Percentiles rank a stretch among this genome's conserved stretches.
Evolutionary conservation across 192 early-diverging fungal species (phyloP).

Genomic region (Gamsiella multidivaricata): DNA sequence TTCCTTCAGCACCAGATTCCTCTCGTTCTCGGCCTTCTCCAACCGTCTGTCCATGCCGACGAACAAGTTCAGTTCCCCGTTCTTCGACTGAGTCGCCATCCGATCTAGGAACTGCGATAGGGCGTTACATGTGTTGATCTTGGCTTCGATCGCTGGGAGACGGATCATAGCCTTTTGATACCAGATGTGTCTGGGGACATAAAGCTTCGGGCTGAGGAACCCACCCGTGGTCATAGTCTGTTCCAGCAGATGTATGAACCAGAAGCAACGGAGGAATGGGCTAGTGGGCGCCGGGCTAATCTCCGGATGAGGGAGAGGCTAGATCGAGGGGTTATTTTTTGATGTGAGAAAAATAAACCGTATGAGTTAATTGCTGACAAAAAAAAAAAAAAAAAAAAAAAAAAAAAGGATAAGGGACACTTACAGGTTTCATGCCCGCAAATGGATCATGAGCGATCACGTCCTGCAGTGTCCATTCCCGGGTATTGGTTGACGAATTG

Average conservation of each 20-base stretch:
- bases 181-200: constrained; percentile 52
- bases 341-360: not conserved
- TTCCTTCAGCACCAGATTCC: constrained; percentile 17
- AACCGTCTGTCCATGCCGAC: constrained; percentile 9
- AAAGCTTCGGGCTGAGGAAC: constrained; percentile 49
- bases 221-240: constrained; percentile 58
- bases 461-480: constrained; percentile 14
- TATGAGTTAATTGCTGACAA: not conserved
- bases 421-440: constrained; percentile 17
- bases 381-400: not conserved
- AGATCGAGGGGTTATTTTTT: not conserved
- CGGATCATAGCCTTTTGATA: constrained; percentile 39
- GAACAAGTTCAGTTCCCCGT: constrained; percentile 19
- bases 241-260: constrained; percentile 54
- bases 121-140: constrained; percentile 42
- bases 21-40: constrained; percentile 28
- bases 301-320: not conserved
- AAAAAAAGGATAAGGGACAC: not conserved
- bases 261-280: constrained; percentile 53
- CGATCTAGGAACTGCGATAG: constrained; percentile 13
- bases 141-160: constrained; percentile 42
- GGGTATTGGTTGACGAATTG: not conserved
- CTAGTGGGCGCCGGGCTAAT: constrained; percentile 19
- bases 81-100: constrained; percentile 11
- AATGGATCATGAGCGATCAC: constrained; percentile 31